Evolutionary conservation across 2,329 filamentous ascomycete genomes (phyloP).

Genomic region (Leptoxyphium fumago): DNA sequence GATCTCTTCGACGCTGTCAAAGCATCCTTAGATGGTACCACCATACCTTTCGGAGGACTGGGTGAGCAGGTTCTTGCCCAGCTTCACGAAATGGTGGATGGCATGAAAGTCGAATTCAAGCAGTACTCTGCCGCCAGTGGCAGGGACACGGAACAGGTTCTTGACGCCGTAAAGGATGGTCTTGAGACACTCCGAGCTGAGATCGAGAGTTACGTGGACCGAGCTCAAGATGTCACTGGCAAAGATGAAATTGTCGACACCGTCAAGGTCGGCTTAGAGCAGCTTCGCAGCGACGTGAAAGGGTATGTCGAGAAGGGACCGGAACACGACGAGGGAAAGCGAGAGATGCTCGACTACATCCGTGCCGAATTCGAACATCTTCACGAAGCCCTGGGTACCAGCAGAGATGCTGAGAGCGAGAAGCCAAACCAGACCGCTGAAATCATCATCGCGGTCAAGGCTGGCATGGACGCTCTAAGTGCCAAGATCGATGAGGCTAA

Average conservation of each 20-base stretch:
- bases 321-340: slow-evolving; percentile 26
- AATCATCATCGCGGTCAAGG: slow-evolving; percentile 18
- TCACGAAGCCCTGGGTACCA: slow-evolving; percentile 38
- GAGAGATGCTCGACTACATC: slow-evolving; percentile 36
- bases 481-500: slow-evolving; percentile 8
- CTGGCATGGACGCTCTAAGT: slow-evolving; percentile 19
- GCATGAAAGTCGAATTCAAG: slow-evolving; percentile 53
- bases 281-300: slow-evolving; percentile 47
- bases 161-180: slow-evolving; percentile 78
- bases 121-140: slow-evolving; percentile 67
- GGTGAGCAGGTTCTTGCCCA: slow-evolving; percentile 46
- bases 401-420: slow-evolving; percentile 9
- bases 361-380: slow-evolving; percentile 46
- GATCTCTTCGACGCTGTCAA: slow-evolving; percentile 45
- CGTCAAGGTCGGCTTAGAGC: slow-evolving; percentile 49
- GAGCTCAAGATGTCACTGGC: slow-evolving; percentile 49
- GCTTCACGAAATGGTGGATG: slow-evolving; percentile 43
- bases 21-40: slow-evolving; percentile 39
- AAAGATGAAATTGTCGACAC: slow-evolving; percentile 68
- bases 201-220: slow-evolving; percentile 69
- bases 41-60: slow-evolving; percentile 36
- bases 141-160: slow-evolving; percentile 71
- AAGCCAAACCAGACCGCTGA: slow-evolving; percentile 11
- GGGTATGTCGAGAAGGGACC: slow-evolving; percentile 32
- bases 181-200: slow-evolving; percentile 66